Conservation (phyloP, 768 basidiomycete genomes). For the Rickenella mellea region DNA sequence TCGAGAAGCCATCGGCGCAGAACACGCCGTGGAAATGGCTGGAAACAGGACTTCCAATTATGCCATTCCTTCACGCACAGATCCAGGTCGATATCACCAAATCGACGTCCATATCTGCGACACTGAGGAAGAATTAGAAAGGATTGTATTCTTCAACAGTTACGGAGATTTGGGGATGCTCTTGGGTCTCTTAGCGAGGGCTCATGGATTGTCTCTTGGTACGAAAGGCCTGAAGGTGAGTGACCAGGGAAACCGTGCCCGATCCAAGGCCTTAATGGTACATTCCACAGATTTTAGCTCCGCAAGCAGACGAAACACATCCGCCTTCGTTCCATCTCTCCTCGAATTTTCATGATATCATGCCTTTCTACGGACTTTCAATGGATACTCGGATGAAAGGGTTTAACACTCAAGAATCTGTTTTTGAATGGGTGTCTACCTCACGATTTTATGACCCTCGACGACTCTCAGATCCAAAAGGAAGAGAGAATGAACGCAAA, state of each 20-base stretch:
- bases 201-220: constrained; percentile 40
- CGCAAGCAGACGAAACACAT: constrained; percentile 12
- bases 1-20: constrained; percentile 36
- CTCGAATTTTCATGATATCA: constrained; percentile 36
- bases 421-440: constrained; percentile 49
- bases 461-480: constrained; percentile 21
- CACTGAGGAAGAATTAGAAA: constrained; percentile 38
- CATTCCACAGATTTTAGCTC: background rate
- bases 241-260: background rate
- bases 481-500: constrained; percentile 32
- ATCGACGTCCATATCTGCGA: constrained; percentile 57
- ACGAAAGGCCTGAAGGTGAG: constrained; percentile 50
- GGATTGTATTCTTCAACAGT: constrained; percentile 44
- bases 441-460: constrained; percentile 44
- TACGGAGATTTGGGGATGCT: constrained; percentile 74
- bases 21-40: constrained; percentile 33
- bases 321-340: constrained; percentile 39
- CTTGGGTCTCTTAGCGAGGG: constrained; percentile 43
- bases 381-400: constrained; percentile 41
- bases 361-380: constrained; percentile 49
- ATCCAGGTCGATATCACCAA: constrained; percentile 37
- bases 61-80: constrained; percentile 35
- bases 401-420: constrained; percentile 41
- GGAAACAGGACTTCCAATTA: constrained; percentile 56
- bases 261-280: background rate